These are phyloP conservation scores for Cephaloascus albidus DNA, from an alignment of 805 yeast genomes.

Conservation along the genomic window DNA sequence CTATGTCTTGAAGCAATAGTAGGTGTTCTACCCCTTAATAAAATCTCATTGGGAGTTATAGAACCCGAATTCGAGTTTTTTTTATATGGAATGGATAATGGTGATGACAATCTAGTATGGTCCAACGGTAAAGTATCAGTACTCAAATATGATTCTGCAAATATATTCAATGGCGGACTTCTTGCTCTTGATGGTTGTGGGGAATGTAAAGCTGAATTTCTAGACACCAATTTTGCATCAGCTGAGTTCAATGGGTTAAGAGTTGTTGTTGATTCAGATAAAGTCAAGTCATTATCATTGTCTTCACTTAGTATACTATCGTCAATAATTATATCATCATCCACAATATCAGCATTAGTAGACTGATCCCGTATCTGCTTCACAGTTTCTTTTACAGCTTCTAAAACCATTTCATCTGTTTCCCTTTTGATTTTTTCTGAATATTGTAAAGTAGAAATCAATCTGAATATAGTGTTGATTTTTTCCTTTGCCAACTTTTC, in stretches of 20 bases:
- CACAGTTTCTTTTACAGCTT: conserved; percentile 56
- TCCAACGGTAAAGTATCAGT: conserved; percentile 29
- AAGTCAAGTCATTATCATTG: conserved; percentile 6
- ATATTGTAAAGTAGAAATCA: conserved; percentile 66
- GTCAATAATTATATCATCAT: conserved; percentile 9
- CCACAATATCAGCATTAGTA: conserved; percentile 4
- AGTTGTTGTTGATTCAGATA: conserved; percentile 1
- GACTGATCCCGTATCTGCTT: conserved; percentile 36
- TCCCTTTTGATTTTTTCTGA: conserved; percentile 71
- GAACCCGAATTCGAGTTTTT: conserved; percentile 10
- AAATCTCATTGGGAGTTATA: conserved; percentile 38
- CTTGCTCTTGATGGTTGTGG: conserved; percentile 25
- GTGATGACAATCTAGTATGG: conserved; percentile 3
- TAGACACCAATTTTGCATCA: not conserved
- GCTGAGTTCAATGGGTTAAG: not conserved
- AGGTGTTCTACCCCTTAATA: conserved; percentile 13
- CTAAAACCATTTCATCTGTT: conserved; percentile 60
- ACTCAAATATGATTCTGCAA: conserved; percentile 29
- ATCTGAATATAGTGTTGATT: conserved; percentile 58
- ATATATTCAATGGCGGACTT: conserved; percentile 20
- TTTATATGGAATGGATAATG: not conserved
- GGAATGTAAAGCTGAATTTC: conserved; percentile 11
- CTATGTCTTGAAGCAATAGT: conserved; percentile 5
- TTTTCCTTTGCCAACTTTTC: conserved; percentile 50
- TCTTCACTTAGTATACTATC: conserved; percentile 8